phyloP scores from a whole-genome alignment of 306 rosid genomes.

The Rubus idaeus region DNA sequence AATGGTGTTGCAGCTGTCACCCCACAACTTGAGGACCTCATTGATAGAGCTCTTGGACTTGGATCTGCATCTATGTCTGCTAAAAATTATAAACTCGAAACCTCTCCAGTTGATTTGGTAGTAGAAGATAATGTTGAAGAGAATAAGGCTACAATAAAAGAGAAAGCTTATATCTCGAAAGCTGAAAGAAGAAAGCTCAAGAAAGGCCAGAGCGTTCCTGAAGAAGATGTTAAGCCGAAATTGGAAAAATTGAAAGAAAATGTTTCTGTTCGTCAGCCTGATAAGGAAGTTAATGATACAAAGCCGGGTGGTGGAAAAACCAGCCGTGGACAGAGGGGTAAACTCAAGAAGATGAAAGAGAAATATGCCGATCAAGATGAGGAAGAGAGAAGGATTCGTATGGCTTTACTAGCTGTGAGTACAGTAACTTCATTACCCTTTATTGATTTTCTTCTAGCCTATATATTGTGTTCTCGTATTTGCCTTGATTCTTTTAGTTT shows the following conservation, averaged over 20 bases:
- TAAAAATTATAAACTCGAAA: slow-evolving; percentile 49
- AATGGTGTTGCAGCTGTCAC: slow-evolving; percentile 51
- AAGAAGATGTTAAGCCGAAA: slow-evolving; percentile 48
- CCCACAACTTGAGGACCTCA: slow-evolving; percentile 85
- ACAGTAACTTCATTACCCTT: slow-evolving; percentile 19
- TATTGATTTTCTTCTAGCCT: slow-evolving; percentile 16
- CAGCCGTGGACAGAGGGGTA: slow-evolving; percentile 86
- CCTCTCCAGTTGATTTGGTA: slow-evolving; percentile 46
- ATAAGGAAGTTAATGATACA: slow-evolving; percentile 49
- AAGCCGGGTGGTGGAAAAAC: slow-evolving; percentile 60
- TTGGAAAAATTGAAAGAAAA: slow-evolving; percentile 37
- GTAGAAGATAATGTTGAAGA: slow-evolving; percentile 48
- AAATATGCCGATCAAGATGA: slow-evolving; percentile 97
- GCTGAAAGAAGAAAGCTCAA: slow-evolving; percentile 92
- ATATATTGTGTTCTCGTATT: slow-evolving; percentile 1
- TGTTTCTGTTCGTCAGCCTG: slow-evolving; percentile 39
- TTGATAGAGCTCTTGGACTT: slow-evolving; percentile 90
- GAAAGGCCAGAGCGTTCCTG: slow-evolving; percentile 60
- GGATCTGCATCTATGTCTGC: slow-evolving; percentile 63
- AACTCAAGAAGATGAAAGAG: slow-evolving; percentile 90
- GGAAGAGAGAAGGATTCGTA: slow-evolving; percentile 91
- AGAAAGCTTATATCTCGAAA: slow-evolving; percentile 82
- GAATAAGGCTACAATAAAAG: slow-evolving; percentile 57
- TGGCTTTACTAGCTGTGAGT: slow-evolving; percentile 98
- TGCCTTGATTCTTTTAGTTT: not conserved